phyloP scores from a whole-genome alignment of 805 yeast species.

The Cyberlindnera mycetangii region DNA sequence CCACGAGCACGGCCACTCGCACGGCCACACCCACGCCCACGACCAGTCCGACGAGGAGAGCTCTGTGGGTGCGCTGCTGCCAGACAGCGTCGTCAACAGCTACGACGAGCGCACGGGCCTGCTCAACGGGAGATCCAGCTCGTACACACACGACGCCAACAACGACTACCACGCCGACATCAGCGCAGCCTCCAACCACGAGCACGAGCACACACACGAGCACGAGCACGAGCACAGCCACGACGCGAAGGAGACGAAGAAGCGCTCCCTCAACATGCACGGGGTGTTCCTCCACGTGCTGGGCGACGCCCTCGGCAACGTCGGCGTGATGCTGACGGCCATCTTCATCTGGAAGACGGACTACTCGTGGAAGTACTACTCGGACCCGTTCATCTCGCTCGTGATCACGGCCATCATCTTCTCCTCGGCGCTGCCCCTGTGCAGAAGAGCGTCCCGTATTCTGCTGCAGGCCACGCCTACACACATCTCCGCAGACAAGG shows the following conservation, averaged over 20 bases:
- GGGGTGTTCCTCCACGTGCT: constrained; percentile 94
- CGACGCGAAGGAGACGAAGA: constrained; percentile 11
- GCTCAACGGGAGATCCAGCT: constrained; percentile 6
- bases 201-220: constrained; percentile 13
- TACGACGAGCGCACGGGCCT: constrained; percentile 24
- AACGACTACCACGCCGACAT: constrained; percentile 21
- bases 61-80: constrained; percentile 36
- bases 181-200: constrained; percentile 1
- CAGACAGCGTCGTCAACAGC: constrained; percentile 44
- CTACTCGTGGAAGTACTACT: constrained; percentile 79
- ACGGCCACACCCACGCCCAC: constrained; percentile 32
- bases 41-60: constrained; percentile 21
- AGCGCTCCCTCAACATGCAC: constrained; percentile 88
- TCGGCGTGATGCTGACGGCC: constrained; percentile 91
- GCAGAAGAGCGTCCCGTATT: constrained; percentile 82
- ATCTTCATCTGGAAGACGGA: constrained; percentile 91
- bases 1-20: constrained; percentile 78
- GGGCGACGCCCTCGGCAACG: constrained; percentile 94
- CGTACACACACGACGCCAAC: constrained; percentile 21
- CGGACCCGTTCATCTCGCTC: constrained; percentile 84
- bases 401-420: constrained; percentile 86
- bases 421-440: constrained; percentile 86
- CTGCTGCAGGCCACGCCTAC: constrained; percentile 91
- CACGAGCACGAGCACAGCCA: constrained; percentile 6
- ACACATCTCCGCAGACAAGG: constrained; percentile 71